phyloP scores from a whole-genome alignment of 805 yeast genomes.

The Helenozyma rhizophorensis region DNA sequence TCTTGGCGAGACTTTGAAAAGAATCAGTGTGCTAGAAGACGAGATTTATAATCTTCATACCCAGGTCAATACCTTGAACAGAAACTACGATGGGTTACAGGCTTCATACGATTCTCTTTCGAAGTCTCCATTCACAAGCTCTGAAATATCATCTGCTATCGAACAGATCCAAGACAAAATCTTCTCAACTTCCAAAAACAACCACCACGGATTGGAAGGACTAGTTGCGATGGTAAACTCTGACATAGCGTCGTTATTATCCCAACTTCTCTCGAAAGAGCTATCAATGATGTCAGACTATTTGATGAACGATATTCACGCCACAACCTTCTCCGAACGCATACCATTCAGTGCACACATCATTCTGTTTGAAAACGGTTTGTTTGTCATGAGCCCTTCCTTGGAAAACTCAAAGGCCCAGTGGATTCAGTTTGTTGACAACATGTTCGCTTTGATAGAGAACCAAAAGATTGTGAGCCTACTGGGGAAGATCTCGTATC shows the following conservation, averaged over 20 bases:
- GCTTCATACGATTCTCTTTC: constrained; percentile 2
- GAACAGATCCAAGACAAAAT: constrained; percentile 5
- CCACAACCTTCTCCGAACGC: no score
- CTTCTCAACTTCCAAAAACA: constrained; percentile 8
- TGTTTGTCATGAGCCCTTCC: constrained; percentile 37
- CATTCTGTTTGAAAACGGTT: constrained; percentile 33
- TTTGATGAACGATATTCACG: no score
- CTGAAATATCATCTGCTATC: constrained; percentile 1
- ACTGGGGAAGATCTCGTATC: no score
- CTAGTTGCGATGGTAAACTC: constrained; percentile 21
- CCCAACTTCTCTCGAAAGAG: no score
- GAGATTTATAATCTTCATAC: constrained; percentile 16
- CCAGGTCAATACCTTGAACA: constrained; percentile 7
- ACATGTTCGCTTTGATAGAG: no score
- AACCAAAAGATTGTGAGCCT: no score
- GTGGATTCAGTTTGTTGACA: constrained; percentile 17
- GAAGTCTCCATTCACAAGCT: constrained; percentile 3
- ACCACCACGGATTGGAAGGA: constrained; percentile 13
- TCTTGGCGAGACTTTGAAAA: constrained; percentile 8
- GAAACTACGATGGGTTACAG: constrained; percentile 1
- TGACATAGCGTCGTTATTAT: no score
- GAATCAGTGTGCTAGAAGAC: constrained; percentile 21
- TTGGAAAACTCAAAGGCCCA: constrained; percentile 31
- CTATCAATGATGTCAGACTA: no score
- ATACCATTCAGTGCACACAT: constrained; percentile 22